phyloP scores from a whole-genome alignment of 129 eudicot species.

The Chrysanthemum lavandulifolium region DNA sequence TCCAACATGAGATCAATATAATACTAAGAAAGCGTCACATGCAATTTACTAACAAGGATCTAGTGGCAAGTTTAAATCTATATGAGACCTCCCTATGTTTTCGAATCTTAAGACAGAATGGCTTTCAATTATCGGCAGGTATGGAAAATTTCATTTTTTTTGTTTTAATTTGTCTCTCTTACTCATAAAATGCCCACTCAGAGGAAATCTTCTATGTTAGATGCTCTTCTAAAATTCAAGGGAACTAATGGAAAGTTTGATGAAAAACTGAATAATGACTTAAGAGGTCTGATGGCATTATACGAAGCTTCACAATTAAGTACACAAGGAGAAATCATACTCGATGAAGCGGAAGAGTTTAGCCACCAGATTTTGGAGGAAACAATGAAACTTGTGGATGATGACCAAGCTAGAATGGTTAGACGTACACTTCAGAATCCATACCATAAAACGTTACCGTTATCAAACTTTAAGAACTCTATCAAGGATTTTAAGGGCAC shows the following conservation, averaged over 20 bases:
- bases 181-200: neutral
- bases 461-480: slow-evolving; percentile 8
- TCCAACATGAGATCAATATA: slow-evolving; percentile 38
- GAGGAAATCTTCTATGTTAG: neutral
- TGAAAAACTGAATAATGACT: slow-evolving; percentile 8
- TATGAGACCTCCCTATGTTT: slow-evolving; percentile 40
- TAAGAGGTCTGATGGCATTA: slow-evolving; percentile 37
- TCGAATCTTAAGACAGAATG: slow-evolving; percentile 57
- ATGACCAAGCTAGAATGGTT: slow-evolving; percentile 23
- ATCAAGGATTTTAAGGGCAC: slow-evolving; percentile 3
- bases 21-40: slow-evolving; percentile 19
- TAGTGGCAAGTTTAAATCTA: slow-evolving; percentile 17
- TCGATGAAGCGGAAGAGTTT: slow-evolving; percentile 35
- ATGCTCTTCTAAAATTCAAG: slow-evolving; percentile 11
- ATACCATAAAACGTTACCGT: slow-evolving; percentile 29
- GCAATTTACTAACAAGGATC: neutral
- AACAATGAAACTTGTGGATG: slow-evolving; percentile 1
- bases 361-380: slow-evolving; percentile 22
- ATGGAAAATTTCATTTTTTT: neutral
- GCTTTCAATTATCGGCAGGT: slow-evolving; percentile 45
- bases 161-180: neutral
- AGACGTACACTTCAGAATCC: slow-evolving; percentile 36
- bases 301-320: slow-evolving; percentile 46
- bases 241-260: slow-evolving; percentile 21
- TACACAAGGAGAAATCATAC: slow-evolving; percentile 37